Base-by-base conservation (phyloP, 768 basidiomycete genomes). In the Collybia sordida region DNA sequence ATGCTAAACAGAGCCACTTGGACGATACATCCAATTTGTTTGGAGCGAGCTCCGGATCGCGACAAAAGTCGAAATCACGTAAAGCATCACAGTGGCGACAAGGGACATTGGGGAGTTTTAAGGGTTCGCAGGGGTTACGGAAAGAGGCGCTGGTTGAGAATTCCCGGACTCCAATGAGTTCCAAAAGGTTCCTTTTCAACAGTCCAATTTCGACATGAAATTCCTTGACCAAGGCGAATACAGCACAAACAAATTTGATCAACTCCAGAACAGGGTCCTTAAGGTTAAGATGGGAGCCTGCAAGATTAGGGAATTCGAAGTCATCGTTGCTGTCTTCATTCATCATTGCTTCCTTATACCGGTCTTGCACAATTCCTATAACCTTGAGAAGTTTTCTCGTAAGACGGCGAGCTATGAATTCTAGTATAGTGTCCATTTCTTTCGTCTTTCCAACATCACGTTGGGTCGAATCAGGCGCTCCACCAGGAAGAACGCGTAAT, bases 31-130 rank as follows among this genome's bases (percentile, higher is more conserved):
- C 68, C 51, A 70, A 55, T 59, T 76, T 70, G 55, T 72, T 73
- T 8, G 90, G 85, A 37, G 92, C 73, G 35, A 97, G 76, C 51
- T 93, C 89, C 9, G 84, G 78, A 68, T 98, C 96, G 14, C 96
- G 83, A 64, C 96, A 98, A 61, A 99, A 90, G 66, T 99, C 97
- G 60, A 99, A 90, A 64, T 96, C 93, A 2, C 89, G 82, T 52
- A 94, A 77, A 12, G 74, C 70, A 64, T 93, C 94, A 69, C 91
- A 98, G 59, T 86, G 81, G 36, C 81, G 83, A 64, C 96, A 98
- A 24, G 95, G 90, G 31, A 98, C 88, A 64, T 90, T 90, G 38
- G 85, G 74, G 22, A 98, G 67, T 58, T 88, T 88, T 48, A 96
- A 77, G 7, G 90, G 83, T 63, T 93, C 87, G 70, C 94, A 98